Evolutionary conservation across 1,284 basidiomycete genomes (phyloP).

Genomic region (Microbotryomycetes sp.): DNA sequence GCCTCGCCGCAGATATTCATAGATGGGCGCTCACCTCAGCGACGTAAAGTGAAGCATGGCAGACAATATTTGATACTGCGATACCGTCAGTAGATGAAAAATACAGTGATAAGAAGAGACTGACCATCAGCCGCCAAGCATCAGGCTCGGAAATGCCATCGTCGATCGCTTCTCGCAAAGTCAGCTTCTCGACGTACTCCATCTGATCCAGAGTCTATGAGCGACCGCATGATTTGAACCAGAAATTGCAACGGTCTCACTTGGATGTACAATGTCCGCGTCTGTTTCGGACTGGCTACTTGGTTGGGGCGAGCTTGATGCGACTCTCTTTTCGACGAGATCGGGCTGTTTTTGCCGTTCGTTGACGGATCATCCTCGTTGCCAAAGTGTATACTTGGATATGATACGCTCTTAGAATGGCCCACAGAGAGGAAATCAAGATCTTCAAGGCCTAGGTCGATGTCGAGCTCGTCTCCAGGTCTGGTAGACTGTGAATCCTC

Average conservation of each 20-base stretch:
- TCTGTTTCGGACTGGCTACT: slow-evolving; percentile 14
- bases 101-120: background rate
- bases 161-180: slow-evolving; percentile 33
- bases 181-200: slow-evolving; percentile 34
- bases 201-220: slow-evolving; percentile 12
- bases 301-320: background rate
- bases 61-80: slow-evolving; percentile 31
- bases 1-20: too few relatives aligned
- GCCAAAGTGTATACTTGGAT: slow-evolving; percentile 35
- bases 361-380: slow-evolving; percentile 33
- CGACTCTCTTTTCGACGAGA: background rate
- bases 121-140: slow-evolving; percentile 31
- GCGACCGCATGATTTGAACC: background rate
- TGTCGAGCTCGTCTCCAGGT: slow-evolving; percentile 24
- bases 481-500: background rate
- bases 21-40: slow-evolving; percentile 18
- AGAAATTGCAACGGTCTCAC: slow-evolving; percentile 3
- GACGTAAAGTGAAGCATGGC: slow-evolving; percentile 36
- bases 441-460: slow-evolving; percentile 30
- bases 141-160: slow-evolving; percentile 34
- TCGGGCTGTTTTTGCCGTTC: slow-evolving; percentile 3
- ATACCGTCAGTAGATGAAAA: background rate
- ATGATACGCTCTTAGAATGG: slow-evolving; percentile 32
- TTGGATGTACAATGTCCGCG: slow-evolving; percentile 33
- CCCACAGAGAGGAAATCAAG: slow-evolving; percentile 32